phyloP scores from a whole-genome alignment of 2,329 filamentous ascomycete species.

The Calonectria leucothoes region DNA sequence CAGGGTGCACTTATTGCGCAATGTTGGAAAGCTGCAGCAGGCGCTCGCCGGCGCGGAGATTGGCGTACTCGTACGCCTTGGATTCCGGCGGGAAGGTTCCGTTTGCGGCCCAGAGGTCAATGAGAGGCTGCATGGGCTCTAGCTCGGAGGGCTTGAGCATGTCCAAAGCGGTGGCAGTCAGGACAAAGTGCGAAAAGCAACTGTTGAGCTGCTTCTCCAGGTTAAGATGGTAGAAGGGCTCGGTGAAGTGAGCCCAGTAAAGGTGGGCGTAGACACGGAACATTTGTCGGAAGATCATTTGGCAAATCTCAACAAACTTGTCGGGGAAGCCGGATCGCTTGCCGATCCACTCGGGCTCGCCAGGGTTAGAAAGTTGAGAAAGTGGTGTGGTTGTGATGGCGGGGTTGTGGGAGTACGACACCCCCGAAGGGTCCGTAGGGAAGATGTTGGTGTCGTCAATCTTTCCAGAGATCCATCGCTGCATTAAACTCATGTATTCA shows the following conservation, averaged over 20 bases:
- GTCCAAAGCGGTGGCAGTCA: conserved; percentile 82
- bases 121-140: conserved; percentile 94
- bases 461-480: conserved; percentile 97
- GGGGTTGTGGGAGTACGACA: conserved; percentile 74
- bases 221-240: conserved; percentile 86
- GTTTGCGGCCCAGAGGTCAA: conserved; percentile 91
- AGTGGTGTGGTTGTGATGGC: conserved; percentile 69
- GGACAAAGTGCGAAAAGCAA: conserved; percentile 87
- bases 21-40: conserved; percentile 62
- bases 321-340: conserved; percentile 93
- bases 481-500: conserved; percentile 95
- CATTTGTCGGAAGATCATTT: conserved; percentile 97
- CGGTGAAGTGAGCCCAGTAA: conserved; percentile 94
- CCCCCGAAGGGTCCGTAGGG: conserved; percentile 82
- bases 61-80: conserved; percentile 74
- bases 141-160: conserved; percentile 90
- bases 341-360: conserved; percentile 83
- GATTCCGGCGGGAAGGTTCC: conserved; percentile 85
- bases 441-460: conserved; percentile 92
- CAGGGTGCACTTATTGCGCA: conserved; percentile 37
- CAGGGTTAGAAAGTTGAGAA: conserved; percentile 69
- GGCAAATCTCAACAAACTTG: conserved; percentile 89
- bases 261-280: conserved; percentile 98
- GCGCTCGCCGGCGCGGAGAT: conserved; percentile 69
- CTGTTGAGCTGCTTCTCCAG: conserved; percentile 86